Base-by-base conservation (phyloP, 306 rosid species). In the Senna tora region DNA sequence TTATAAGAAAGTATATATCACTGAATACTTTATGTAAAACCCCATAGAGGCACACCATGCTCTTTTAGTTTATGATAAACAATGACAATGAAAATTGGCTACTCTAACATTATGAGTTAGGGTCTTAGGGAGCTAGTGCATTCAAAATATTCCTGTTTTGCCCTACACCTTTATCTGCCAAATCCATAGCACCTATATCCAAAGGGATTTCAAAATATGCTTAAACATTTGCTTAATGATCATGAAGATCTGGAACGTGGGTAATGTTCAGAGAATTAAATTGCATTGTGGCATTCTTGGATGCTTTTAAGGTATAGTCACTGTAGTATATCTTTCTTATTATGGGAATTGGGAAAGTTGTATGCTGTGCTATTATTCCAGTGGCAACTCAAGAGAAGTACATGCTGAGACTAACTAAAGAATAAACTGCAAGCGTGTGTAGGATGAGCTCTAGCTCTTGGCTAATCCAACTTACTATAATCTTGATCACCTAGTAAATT, bases 401-500 rank as follows among this genome's bases (percentile, higher is more conserved):
- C 55, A 9, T 36, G 13, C 69, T 16, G 49, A 20, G 62, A 74
- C 62, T 65, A 65, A 36, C 19, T 56, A 42, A 70, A 15, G 36
- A 65, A 34, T 71, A 65, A n/a, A 55, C 17, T 71, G 45, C 56
- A 43, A 45, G 66, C n/a, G n/a, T 53, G 42, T 73, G 57, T 53
- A 19, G 69, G 79, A 71, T 22, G 65, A 78, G 59, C 52, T 45
- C 65, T 50, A 74, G 55, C 68, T 21, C 51, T 10, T 39, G 16
- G 60, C 75, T 60, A 55, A 19, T 61, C 60, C 69, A 67, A 46
- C 20, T 53, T 52, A 50, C 60, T 67, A 33, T n/a, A 50, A 65
- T 72, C 34, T 30, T 63, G 71, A 56, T 63, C 67, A 47, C 30
- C 30, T 71, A 11, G 3, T 72, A 25, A 65, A 41, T 21, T 78